These are phyloP conservation scores for Pholiota molesta DNA, from an alignment of 768 basidiomycete genomes.

Conservation along the genomic window DNA sequence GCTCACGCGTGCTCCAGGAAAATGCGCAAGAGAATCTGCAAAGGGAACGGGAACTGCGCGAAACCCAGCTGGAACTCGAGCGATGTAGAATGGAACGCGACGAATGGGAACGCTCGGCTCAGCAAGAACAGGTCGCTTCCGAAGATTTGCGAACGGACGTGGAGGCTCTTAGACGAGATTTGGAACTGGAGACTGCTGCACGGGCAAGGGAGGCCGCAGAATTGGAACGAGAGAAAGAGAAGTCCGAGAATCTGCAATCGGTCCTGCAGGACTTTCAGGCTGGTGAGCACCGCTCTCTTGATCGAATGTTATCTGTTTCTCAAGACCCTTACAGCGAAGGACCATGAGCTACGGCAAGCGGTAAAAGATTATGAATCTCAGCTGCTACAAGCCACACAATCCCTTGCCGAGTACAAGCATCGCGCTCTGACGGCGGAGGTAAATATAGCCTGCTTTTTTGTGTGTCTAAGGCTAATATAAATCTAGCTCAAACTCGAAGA, in stretches of 20 bases:
- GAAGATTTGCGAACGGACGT: conserved; percentile 70
- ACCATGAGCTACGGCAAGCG: conserved; percentile 85
- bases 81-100: conserved; percentile 79
- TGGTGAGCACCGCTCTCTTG: conserved; percentile 50
- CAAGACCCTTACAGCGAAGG: conserved; percentile 63
- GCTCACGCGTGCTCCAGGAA: conserved; percentile 65
- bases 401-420: conserved; percentile 88
- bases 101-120: conserved; percentile 53
- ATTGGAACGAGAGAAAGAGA: conserved; percentile 72
- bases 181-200: conserved; percentile 67
- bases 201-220: conserved; percentile 57
- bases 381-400: conserved; percentile 67
- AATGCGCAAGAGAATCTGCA: conserved; percentile 68
- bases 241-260: conserved; percentile 82
- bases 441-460: background rate
- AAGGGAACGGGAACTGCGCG: conserved; percentile 81
- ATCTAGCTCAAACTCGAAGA: conserved; percentile 75
- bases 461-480: background rate
- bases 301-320: conserved; percentile 3
- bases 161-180: conserved; percentile 60
- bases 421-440: conserved; percentile 90
- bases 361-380: conserved; percentile 82
- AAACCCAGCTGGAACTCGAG: conserved; percentile 86
- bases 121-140: conserved; percentile 66
- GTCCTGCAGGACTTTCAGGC: conserved; percentile 96